Evolutionary conservation across 768 basidiomycete genomes (phyloP).

Genomic region (Amanita pseudoporphyria): DNA sequence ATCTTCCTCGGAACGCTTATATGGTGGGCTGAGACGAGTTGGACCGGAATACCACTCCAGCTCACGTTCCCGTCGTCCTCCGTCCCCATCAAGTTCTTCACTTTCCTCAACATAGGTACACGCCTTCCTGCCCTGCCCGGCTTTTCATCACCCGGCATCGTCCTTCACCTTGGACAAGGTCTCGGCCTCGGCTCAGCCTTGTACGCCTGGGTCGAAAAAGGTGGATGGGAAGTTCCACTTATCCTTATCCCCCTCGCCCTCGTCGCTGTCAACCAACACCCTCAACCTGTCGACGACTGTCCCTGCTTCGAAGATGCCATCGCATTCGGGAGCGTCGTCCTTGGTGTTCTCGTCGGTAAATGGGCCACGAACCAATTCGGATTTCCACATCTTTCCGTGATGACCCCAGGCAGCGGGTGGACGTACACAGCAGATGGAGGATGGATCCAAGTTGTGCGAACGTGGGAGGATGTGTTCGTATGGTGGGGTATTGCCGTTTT

Average conservation of each 20-base stretch:
- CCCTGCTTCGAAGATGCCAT: slow-evolving; percentile 98
- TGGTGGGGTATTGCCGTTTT: slow-evolving; percentile 39
- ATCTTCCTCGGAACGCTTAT: slow-evolving; percentile 53
- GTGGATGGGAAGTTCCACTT: slow-evolving; percentile 50
- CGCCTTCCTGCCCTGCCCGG: not conserved
- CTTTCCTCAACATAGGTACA: slow-evolving; percentile 17
- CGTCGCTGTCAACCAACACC: slow-evolving; percentile 78
- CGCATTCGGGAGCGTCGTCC: slow-evolving; percentile 77
- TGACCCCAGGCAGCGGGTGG: slow-evolving; percentile 54
- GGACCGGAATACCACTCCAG: slow-evolving; percentile 27
- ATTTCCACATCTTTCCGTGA: slow-evolving; percentile 7
- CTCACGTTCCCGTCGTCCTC: slow-evolving; percentile 21
- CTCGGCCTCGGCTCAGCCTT: slow-evolving; percentile 25
- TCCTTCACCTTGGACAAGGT: slow-evolving; percentile 29
- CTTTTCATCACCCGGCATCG: slow-evolving; percentile 5
- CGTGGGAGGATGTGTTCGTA: slow-evolving; percentile 27
- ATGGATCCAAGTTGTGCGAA: slow-evolving; percentile 28
- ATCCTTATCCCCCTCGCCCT: slow-evolving; percentile 54
- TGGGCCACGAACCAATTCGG: slow-evolving; percentile 50
- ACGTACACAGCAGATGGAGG: slow-evolving; percentile 17
- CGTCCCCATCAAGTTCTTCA: slow-evolving; percentile 18
- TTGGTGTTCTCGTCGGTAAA: slow-evolving; percentile 59
- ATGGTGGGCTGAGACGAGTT: slow-evolving; percentile 52
- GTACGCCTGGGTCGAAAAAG: slow-evolving; percentile 24
- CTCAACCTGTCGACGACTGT: slow-evolving; percentile 92